Base-by-base conservation (phyloP, 305 asterid genomes). In the Solanum hybrid region DNA sequence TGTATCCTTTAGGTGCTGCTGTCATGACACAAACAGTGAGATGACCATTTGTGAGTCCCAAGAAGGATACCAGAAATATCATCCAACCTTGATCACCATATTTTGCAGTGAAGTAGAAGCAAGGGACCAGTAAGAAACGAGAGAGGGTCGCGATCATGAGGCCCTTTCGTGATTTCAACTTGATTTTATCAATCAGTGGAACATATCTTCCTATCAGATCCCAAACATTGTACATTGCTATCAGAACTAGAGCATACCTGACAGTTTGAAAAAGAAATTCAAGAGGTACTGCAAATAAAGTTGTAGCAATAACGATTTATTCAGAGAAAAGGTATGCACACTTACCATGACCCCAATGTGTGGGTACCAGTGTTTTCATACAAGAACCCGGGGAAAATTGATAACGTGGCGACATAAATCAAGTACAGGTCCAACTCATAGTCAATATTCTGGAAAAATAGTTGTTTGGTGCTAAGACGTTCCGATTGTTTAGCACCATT, bases 21-120 rank as follows among this genome's bases (percentile, higher is more conserved):
- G 94, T 93, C 87, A 94, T 92, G 3, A 95, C 95, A 86, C 98
- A 97, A 1, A 97, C 97, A 0, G 98, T 94, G 88, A 97, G 97
- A 89, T 97, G 92, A 13, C 99, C 99, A 11, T 97, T 97, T 2
- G 97, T 93, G 36, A 97, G 79, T 69, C 99, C 98, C 40, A 96
- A 87, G 90, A 97, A 89, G 10, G 98, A 95, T 12, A 94, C 91
- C 1, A 97, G 92, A 88, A 92, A 77, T 79, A 96, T 95, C 99
- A 97, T 97, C 94, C 94, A 96, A 16, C 99, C 97, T 24, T 96
- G 96, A 88, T 96, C 99, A 26, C 93, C 98, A 85, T 95, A 96
- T 89, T 97, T 97, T 4, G 99, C 98, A 2, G 98, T 96, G 93
- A 97, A 97, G 87, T 96, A 95, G 93, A 97, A 97, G 86, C 94